These are phyloP conservation scores for Candida hungchunana DNA, from an alignment of 805 yeast species.

Conservation along the genomic window DNA sequence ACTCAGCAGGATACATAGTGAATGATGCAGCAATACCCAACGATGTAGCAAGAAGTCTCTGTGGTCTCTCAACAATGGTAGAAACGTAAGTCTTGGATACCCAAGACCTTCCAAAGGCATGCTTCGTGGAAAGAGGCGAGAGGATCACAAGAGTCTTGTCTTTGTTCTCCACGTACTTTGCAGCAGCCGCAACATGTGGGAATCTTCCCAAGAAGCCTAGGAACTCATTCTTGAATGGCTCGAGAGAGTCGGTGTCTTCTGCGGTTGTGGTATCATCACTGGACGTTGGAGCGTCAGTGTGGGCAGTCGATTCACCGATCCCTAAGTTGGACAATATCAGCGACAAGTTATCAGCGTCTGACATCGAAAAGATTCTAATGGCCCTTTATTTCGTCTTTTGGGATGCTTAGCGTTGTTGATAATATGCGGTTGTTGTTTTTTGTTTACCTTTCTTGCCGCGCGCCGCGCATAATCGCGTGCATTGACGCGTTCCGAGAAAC, in stretches of 20 bases:
- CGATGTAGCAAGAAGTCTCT: slow-evolving; percentile 70
- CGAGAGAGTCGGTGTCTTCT: slow-evolving; percentile 27
- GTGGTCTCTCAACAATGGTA: slow-evolving; percentile 80
- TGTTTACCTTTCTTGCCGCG: no score
- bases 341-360: slow-evolving; percentile 18
- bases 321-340: slow-evolving; percentile 19
- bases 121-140: slow-evolving; percentile 67
- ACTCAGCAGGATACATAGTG: slow-evolving; percentile 60
- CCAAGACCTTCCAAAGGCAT: slow-evolving; percentile 74
- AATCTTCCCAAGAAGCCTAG: slow-evolving; percentile 38
- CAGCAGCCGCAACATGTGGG: slow-evolving; percentile 32
- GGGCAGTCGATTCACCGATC: slow-evolving; percentile 13
- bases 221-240: slow-evolving; percentile 40
- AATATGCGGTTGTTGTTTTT: no score
- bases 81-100: slow-evolving; percentile 60
- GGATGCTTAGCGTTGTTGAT: no score
- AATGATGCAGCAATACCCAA: slow-evolving; percentile 75
- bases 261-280: slow-evolving; percentile 1
- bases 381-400: no score
- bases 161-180: slow-evolving; percentile 33
- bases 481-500: no score
- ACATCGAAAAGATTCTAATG: slow-evolving; percentile 1
- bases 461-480: no score
- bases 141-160: slow-evolving; percentile 57
- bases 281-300: slow-evolving; percentile 4